Evolutionary conservation across 2,329 filamentous ascomycete species (phyloP).

Genomic region (Penicillium griseofulvum): DNA sequence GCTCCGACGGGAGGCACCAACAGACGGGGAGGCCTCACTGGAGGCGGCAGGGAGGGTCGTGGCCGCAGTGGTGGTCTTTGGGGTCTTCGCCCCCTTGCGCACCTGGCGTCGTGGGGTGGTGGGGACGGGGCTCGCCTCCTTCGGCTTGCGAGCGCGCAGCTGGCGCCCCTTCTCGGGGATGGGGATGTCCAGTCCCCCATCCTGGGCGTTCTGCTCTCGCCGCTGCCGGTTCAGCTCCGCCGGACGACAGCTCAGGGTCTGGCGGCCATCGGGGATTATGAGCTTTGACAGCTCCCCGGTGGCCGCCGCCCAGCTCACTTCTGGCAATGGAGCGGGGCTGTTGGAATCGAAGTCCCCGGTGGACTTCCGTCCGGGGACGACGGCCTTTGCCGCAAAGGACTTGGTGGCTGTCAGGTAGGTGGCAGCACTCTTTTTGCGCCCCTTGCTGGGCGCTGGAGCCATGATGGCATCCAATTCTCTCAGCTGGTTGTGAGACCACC

Average conservation of each 20-base stretch:
- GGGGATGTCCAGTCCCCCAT: slow-evolving; percentile 34
- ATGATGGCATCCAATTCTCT: slow-evolving; percentile 66
- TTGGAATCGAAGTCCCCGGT: slow-evolving; percentile 40
- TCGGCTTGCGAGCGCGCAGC: slow-evolving; percentile 66
- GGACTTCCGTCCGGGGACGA: slow-evolving; percentile 55
- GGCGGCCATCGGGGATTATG: slow-evolving; percentile 72
- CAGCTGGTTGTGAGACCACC: slow-evolving; percentile 68
- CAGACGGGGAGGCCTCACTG: slow-evolving; percentile 21
- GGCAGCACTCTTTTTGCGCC: slow-evolving; percentile 57
- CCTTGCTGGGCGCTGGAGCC: slow-evolving; percentile 48
- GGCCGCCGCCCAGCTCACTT: slow-evolving; percentile 83
- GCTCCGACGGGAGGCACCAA: slow-evolving; percentile 28
- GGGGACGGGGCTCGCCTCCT: slow-evolving; percentile 33
- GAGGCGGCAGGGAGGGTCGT: slow-evolving; percentile 45
- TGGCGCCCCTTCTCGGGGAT: slow-evolving; percentile 59
- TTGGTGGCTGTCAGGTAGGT: slow-evolving; percentile 87
- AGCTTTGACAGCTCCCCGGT: slow-evolving; percentile 77
- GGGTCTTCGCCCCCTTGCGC: slow-evolving; percentile 47
- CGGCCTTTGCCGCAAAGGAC: slow-evolving; percentile 77
- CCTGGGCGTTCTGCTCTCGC: slow-evolving; percentile 61
- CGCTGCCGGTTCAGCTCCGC: slow-evolving; percentile 72
- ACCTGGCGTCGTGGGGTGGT: slow-evolving; percentile 54
- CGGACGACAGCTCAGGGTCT: slow-evolving; percentile 71
- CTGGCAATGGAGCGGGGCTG: slow-evolving; percentile 64
- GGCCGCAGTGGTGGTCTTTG: slow-evolving; percentile 62